Evolutionary conservation across 1,139 yeast species (phyloP).

Genomic region (Eremothecium coryli): DNA sequence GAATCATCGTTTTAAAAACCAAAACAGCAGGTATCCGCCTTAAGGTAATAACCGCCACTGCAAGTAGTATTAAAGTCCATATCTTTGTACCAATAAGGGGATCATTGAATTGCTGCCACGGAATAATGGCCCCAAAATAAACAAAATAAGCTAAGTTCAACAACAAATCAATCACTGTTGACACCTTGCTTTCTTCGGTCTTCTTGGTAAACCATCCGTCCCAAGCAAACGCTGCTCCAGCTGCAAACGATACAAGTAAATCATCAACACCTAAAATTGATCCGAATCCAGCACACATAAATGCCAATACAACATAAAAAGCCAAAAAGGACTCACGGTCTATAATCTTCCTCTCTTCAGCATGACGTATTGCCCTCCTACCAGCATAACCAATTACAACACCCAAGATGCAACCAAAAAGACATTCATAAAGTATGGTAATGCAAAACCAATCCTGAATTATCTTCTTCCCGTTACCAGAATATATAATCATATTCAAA

Average conservation of each 20-base stretch:
- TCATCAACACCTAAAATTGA: constrained; percentile 90
- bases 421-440: constrained; percentile 79
- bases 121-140: constrained; percentile 88
- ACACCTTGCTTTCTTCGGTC: constrained; percentile 87
- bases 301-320: constrained; percentile 75
- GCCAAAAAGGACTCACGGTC: constrained; percentile 93
- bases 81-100: constrained; percentile 56
- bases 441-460: constrained; percentile 77
- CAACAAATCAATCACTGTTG: constrained; percentile 81
- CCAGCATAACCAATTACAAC: constrained; percentile 66
- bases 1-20: constrained; percentile 69
- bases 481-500: constrained; percentile 54
- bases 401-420: constrained; percentile 77
- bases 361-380: constrained; percentile 55
- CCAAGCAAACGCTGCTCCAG: constrained; percentile 96
- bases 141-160: constrained; percentile 83
- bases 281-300: constrained; percentile 89
- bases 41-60: constrained; percentile 72
- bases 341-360: constrained; percentile 65
- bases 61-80: constrained; percentile 78
- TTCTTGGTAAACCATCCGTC: constrained; percentile 85
- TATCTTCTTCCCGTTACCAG: constrained; percentile 56
- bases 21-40: constrained; percentile 85
- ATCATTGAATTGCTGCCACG: constrained; percentile 80
- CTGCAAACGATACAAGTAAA: constrained; percentile 83